Evolutionary conservation across 208 protist genomes (phyloP), one percentile per base, ranked within the genome.

Genomic region (Trypanosoma melophagium): DNA sequence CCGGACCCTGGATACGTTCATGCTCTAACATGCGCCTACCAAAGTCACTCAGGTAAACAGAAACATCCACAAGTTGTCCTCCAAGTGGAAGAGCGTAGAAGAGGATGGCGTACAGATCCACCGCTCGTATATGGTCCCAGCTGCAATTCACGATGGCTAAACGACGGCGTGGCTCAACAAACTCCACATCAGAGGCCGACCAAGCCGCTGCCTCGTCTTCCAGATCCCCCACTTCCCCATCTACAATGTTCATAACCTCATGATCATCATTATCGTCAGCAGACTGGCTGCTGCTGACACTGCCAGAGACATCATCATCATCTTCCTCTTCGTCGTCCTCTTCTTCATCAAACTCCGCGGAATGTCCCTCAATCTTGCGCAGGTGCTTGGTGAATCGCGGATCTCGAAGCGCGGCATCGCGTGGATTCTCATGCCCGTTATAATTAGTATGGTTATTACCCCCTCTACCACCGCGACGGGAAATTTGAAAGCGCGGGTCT

Each of bases 101-200:
- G 41, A 99, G 83, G n/a, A 99, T 74, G 0, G 94, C 89, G 66
- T 97, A 97, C 9, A 99, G 73, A 79, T 99, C 96, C n/a, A 91
- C 86, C 16, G 94, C 91, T 25, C 83, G 78, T 49, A 98, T 78
- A 70, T 98, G 87, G 52, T 98, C 95, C 97, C 97, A 99, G 80
- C 99, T 96, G 71, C 93, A 97, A 83, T 98, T 98, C 56, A 96
- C 84, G 24, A 99, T 84, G 16, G 97, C 97, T 40, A 99, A 52
- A 25, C 98, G 95, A 17, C 71, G 74, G 25, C 84, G 87, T 0
- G 87, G 83, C 44, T 92, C 85, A 49, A 81, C 87, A 53, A 86
- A 76, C 65, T 95, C 89, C 47, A 93, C 81, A 38, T 94, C 86
- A 24, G 87, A 84, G 9, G 74, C 69, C 14, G 74, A 82, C 88